Evolutionary conservation across 352 stramenopile genomes (phyloP), one percentile per base, ranked within the genome.

Genomic region (Thalassiosira hispida): DNA sequence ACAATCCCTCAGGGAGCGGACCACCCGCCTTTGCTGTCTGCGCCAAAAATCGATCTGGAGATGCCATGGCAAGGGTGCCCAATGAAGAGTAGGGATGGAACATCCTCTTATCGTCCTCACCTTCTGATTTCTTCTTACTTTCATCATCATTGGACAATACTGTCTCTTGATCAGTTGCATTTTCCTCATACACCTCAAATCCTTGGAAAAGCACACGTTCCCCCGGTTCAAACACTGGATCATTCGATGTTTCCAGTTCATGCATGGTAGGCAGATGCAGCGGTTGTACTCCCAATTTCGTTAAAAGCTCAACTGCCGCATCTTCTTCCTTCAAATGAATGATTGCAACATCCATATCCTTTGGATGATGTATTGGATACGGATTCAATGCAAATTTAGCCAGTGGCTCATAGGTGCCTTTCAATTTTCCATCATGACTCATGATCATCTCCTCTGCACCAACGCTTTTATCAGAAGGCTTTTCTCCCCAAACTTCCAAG

Each of bases 311-410:
- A 0, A 93, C 46, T 9, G 76, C 64, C 63, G 35, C 59, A 56
- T 92, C 80, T 81, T 93, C 88, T 62, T 88, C 29, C 49, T 92
- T 87, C 29, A 93, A 79, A 85, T 93, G 88, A 65, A 91, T 85
- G 2, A 93, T 66, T 23, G 84, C 85, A 23, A 93, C 14, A 71
- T 93, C 88, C 66, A 87, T 77, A 55, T 78, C 84, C 47, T 84
- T 74, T 22, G 85, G 85, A 79, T 93, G 84, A 77, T 93, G 88
- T 67, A 93, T 90, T 1, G 84, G 83, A 76, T 90, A 86, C 11
- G 83, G 76, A 81, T 92, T 90, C 52, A 93, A 80, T 60, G 75
- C 83, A 77, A 92, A 90, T 38, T 86, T 92, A 31, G 75, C 85
- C 47, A 93, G 40, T 11, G 82, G 72, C 38, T 59, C 40, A 51